Evolutionary conservation across 495 filamentous ascomycete species (phyloP).

Genomic region (Trichoderma virens): DNA sequence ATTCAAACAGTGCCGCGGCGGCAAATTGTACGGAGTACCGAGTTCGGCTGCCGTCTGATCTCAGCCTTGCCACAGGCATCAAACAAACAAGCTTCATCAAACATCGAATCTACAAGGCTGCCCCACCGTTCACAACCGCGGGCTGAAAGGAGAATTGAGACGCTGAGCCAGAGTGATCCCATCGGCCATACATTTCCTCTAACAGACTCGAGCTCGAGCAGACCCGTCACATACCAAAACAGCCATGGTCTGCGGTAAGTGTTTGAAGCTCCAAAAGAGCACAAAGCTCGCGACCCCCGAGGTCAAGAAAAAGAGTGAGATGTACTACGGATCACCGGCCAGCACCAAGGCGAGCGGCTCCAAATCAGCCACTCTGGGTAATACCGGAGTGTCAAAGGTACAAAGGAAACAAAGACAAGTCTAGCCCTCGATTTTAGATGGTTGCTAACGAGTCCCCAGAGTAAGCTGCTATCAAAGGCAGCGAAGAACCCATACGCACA

Average conservation of each 20-base stretch:
- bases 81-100: not conserved
- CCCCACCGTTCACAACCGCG: no score
- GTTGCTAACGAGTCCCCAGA: slow-evolving; percentile 34
- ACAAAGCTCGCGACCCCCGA: slow-evolving; percentile 60
- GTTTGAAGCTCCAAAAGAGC: slow-evolving; percentile 49
- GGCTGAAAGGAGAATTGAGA: no score
- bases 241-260: slow-evolving; percentile 63
- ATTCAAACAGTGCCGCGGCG: not conserved
- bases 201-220: not conserved
- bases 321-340: slow-evolving; percentile 61
- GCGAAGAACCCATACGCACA: slow-evolving; percentile 65
- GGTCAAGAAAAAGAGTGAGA: slow-evolving; percentile 63
- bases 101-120: not conserved
- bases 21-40: not conserved
- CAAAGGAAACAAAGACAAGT: slow-evolving; percentile 17
- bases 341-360: slow-evolving; percentile 26
- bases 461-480: slow-evolving; percentile 58
- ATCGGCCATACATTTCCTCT: no score
- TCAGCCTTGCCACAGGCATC: slow-evolving; percentile 7
- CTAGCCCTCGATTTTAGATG: not conserved
- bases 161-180: no score
- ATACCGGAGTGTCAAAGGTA: slow-evolving; percentile 48
- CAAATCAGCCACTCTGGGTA: slow-evolving; percentile 46
- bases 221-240: not conserved
- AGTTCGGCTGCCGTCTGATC: not conserved